Base-by-base conservation (phyloP, 2,329 filamentous ascomycete genomes). In the Trichophaea hybrida region DNA sequence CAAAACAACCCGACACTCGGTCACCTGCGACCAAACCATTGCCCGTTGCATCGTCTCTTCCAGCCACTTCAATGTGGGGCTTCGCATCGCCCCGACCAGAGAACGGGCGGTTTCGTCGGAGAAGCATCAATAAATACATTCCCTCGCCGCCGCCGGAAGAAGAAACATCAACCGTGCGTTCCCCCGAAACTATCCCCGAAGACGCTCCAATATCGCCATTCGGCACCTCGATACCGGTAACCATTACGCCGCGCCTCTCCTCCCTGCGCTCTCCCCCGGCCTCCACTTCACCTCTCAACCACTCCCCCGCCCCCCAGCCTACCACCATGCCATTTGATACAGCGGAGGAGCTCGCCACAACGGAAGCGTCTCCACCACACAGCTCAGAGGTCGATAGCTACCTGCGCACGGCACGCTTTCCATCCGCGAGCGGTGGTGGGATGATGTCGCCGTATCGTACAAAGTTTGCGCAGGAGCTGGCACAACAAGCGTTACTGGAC, bases 71-170 rank as follows among this genome's bases (percentile, higher is more conserved):
- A 17, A 43, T 15, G 4, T 55, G 35, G 35, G 53, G 37, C 12
- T 53, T 53, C 50, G 10, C 32, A 7, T 8, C 32, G 5, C n/a
- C 31, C 24, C n/a, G 13, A 6, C n/a, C 13, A 7, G 51, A 54
- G 24, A 35, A 15, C 32, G 12, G 24, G 24, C 53, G 38, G 12
- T 55, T 65, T 40, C 58, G 63, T 13, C 60, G 63, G 37, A 56
- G 63, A 35, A 64, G 61, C 15, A 64, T 64, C 31, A 60, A 61
- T 37, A 65, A 65, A 59, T 65, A 65, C 13, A 62, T 64, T 35
- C 55, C 55, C 34, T 57, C 55, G 12, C 55, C 55, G 5, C 55
- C 63, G 7, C 51, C 57, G 2, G 63, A 63, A 32, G 63, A 65
- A 31, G 61, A 61, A 13, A n/a, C 35, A 12, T 52, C 31, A 38